Evolutionary conservation across 108 stramenopile genomes (phyloP), one percentile per base, ranked within the genome.

Genomic region (Cylindrotheca fusiformis): DNA sequence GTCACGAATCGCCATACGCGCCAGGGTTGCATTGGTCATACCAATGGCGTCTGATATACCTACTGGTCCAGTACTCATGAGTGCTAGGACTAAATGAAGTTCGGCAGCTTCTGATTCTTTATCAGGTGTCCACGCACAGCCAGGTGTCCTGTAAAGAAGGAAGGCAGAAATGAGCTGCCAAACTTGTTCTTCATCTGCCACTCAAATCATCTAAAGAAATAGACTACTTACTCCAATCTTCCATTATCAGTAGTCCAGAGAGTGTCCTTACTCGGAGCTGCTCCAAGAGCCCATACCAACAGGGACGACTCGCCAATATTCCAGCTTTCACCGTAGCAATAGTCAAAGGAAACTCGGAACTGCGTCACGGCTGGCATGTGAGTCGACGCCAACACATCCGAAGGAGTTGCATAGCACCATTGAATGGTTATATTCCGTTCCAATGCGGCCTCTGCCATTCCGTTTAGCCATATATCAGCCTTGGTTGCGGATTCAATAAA

Each of bases 281-380:
- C 57, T n/a, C 76, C 76, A 3, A 72, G 25, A 0, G 76, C 71
- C 69, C 71, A 65, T 14, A 77, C 71, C 49, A 77, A 45, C 26
- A 77, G 60, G 24, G 60, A 63, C 14, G 76, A 77, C 25, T 53
- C 65, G 18, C 76, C 76, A 48, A 77, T 68, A n/a, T 66, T 52
- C 65, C 65, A 77, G 2, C 67, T 68, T n/a, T 33, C 20, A 17
- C 76, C 76, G 44, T 77, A 77, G 48, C 76, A 77, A 57, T 52
- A 77, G 45, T 77, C 76, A 27, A 59, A 65, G 0, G 76, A 72
- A 0, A 77, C 76, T 30, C 76, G 69, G 53, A 77, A 72, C 45
- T 77, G 71, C 26, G 76, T 77, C 3, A 77, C 76, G 0, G 63
- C 55, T 14, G 69, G 63, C 1, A 63, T 30, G 22, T 48, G 25